phyloP scores from a whole-genome alignment of 441 rosid genomes.

The Metrosideros polymorpha region DNA sequence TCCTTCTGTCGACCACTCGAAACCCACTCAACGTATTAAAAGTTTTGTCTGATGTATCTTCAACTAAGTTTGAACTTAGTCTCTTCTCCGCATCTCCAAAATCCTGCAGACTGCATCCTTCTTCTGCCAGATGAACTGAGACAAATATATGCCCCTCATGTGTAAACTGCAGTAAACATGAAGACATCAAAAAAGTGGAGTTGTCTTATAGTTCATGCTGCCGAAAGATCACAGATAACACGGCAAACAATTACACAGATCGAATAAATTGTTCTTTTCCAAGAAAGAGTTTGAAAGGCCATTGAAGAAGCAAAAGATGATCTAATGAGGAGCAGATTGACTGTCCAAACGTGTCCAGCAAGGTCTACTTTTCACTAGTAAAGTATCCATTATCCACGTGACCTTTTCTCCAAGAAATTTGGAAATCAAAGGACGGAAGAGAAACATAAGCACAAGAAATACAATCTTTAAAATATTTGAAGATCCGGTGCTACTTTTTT shows the following conservation, averaged over 20 bases:
- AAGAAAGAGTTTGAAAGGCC: not conserved
- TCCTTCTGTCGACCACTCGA: conserved; percentile 72
- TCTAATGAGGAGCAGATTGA: not conserved
- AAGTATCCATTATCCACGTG: not conserved
- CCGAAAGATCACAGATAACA: not conserved
- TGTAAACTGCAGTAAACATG: conserved; percentile 57
- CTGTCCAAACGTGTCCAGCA: not conserved
- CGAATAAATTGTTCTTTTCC: not conserved
- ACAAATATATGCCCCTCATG: conserved; percentile 81
- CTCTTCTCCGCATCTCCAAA: conserved; percentile 47
- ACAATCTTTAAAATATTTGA: not conserved
- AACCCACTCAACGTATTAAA: conserved; percentile 65
- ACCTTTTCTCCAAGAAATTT: not conserved
- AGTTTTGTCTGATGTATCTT: conserved; percentile 24
- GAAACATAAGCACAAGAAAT: not conserved
- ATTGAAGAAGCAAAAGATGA: not conserved
- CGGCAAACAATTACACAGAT: not conserved
- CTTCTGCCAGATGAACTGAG: conserved; percentile 73
- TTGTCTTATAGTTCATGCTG: not conserved
- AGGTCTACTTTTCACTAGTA: not conserved
- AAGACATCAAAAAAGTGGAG: not conserved
- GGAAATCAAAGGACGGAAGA: not conserved
- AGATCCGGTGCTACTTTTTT: not conserved
- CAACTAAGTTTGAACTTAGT: conserved; percentile 36
- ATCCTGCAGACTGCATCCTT: conserved; percentile 32